Conservation (phyloP, 2,329 filamentous ascomycete genomes). For the Plenodomus biglobosus region DNA sequence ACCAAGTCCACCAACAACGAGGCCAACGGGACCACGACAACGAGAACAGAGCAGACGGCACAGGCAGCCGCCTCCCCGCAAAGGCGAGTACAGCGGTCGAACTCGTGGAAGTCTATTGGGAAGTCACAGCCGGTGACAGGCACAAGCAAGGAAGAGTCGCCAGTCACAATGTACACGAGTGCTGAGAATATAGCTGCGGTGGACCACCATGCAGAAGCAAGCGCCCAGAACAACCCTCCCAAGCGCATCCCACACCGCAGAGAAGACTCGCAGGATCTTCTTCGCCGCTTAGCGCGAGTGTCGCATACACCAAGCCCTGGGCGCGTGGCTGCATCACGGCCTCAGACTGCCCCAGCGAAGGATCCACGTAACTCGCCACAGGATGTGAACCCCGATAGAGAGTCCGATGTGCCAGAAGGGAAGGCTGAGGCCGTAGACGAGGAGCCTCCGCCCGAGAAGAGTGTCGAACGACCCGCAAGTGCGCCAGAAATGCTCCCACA, state of each 20-base stretch:
- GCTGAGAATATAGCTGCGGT: conserved; percentile 37
- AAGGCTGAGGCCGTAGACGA: conserved; percentile 3
- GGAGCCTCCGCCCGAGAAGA: conserved; percentile 1
- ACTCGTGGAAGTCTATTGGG: conserved; percentile 34
- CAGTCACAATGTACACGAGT: conserved; percentile 38
- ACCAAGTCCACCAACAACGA: conserved; percentile 8
- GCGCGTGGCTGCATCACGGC: conserved; percentile 22
- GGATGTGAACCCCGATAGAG: conserved; percentile 6
- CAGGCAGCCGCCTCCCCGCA: conserved; percentile 11
- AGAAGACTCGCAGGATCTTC: conserved; percentile 50
- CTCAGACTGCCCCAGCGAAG: conserved; percentile 23
- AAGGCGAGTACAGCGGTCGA: conserved; percentile 23
- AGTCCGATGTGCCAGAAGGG: background rate
- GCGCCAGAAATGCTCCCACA: conserved; percentile 1
- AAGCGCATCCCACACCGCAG: conserved; percentile 37
- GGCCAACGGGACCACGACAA: conserved; percentile 6
- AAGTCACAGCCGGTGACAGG: conserved; percentile 32
- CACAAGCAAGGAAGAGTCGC: conserved; percentile 34
- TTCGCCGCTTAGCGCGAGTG: conserved; percentile 50
- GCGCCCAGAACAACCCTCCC: conserved; percentile 23
- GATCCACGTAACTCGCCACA: conserved; percentile 19
- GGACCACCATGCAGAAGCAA: conserved; percentile 28
- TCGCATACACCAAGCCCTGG: conserved; percentile 52
- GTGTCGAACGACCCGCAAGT: conserved; percentile 2
- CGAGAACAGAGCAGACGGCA: conserved; percentile 2